Base-by-base conservation (phyloP, 2,329 filamentous ascomycete genomes). In the Calonectria multiphialidica region DNA sequence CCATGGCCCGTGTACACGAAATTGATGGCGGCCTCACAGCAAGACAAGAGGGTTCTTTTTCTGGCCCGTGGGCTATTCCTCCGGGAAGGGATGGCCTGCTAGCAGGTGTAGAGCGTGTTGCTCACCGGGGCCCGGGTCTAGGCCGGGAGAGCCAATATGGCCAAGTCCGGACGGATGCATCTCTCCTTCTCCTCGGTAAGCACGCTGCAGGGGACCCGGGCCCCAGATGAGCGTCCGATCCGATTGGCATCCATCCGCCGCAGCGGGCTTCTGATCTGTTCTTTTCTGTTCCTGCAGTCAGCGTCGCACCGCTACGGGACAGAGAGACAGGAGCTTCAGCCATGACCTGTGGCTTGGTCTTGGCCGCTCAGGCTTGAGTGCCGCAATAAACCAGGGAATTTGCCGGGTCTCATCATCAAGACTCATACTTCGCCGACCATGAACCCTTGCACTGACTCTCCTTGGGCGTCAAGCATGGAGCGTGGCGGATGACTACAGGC, bases 261-360 rank as follows among this genome's bases (percentile, higher is more conserved):
- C 53, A 61, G 55, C 55, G 28, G 49, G 44, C 61, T 69, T 68
- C 66, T 66, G 69, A 68, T 68, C 37, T 61, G 50, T 21, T 59
- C 59, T 63, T 4, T 30, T 65, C 28, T 61, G 66, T 63, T 44
- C 53, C 65, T 70, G 44, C 63, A 62, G 66, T 71, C 72, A 75
- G 72, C 59, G 74, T 76, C 50, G 44, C 76, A 76, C 76, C 62
- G 18, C 10, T 15, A 57, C 42, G 28, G 50, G 18, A 55, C 18
- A 67, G 40, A 53, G 33, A 21, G 35, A 15, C 6, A 37, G n/a
- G n/a, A n/a, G n/a, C n/a, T n/a, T n/a, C n/a, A 37, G 35, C 25
- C 59, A 47, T 28, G 61, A 21, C 42, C 65, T 66, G 33, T 70
- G 66, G 57, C 50, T 42, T 53, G 68, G 70, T 49, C 64, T 13